Conservation (phyloP, 2,329 filamentous ascomycete species). For the Aspergillus ibericus region DNA sequence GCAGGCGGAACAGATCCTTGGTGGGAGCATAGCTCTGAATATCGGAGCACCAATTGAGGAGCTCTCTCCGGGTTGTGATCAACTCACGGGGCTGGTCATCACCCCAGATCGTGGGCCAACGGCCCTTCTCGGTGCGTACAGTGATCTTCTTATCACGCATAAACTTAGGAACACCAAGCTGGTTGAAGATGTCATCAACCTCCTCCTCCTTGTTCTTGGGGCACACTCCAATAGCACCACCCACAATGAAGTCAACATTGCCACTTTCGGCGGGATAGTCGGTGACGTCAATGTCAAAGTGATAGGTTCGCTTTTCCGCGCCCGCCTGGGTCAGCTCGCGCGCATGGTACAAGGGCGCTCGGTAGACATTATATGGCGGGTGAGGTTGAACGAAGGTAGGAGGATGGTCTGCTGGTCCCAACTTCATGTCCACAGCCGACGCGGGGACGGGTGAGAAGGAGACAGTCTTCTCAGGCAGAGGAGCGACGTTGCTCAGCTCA, state of each 20-base stretch:
- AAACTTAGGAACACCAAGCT: slow-evolving; percentile 76
- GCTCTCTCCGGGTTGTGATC: slow-evolving; percentile 83
- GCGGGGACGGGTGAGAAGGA: slow-evolving; percentile 55
- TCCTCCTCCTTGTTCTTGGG: slow-evolving; percentile 76
- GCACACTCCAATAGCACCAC: slow-evolving; percentile 89
- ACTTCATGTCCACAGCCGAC: slow-evolving; percentile 32
- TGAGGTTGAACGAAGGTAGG: slow-evolving; percentile 92
- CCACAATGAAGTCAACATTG: slow-evolving; percentile 88
- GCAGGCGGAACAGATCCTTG: slow-evolving; percentile 78
- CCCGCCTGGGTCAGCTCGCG: slow-evolving; percentile 84
- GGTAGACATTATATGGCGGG: slow-evolving; percentile 86
- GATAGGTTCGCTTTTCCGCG: slow-evolving; percentile 94
- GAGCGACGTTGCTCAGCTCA: slow-evolving; percentile 67
- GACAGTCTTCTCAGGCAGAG: slow-evolving; percentile 73
- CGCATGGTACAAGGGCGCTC: slow-evolving; percentile 79
- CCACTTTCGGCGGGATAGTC: slow-evolving; percentile 84
- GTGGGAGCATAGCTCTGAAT: slow-evolving; percentile 90
- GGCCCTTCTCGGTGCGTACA: slow-evolving; percentile 73
- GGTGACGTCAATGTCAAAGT: slow-evolving; percentile 95
- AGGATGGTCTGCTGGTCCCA: slow-evolving; percentile 60
- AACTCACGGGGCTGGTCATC: slow-evolving; percentile 81
- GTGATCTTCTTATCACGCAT: slow-evolving; percentile 80
- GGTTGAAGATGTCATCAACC: slow-evolving; percentile 82
- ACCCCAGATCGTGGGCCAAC: slow-evolving; percentile 98
- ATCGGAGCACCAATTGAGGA: slow-evolving; percentile 95